Percentiles rank a stretch among this genome's conserved stretches.
Evolutionary conservation across 2,329 filamentous ascomycete species (phyloP).

Genomic region (Mycosphaerelloides madeirae): DNA sequence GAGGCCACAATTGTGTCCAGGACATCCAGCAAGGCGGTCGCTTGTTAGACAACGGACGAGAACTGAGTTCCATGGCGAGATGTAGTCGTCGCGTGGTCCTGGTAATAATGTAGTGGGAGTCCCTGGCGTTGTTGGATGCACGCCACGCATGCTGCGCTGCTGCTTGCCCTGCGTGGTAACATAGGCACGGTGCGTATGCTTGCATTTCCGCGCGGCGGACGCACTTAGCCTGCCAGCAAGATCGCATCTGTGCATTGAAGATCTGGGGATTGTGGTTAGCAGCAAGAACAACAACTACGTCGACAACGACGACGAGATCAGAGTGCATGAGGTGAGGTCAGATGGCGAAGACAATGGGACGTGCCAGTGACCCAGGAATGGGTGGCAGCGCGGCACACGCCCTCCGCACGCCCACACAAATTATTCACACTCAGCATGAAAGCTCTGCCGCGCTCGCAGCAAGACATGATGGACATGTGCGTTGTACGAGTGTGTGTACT

Average conservation of each 20-base stretch:
- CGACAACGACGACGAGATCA: not conserved
- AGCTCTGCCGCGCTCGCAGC: slow-evolving; percentile 7
- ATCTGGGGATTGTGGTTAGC: slow-evolving; percentile 13
- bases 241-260: slow-evolving; percentile 16
- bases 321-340: slow-evolving; percentile 6
- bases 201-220: slow-evolving; percentile 15
- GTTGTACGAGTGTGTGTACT: slow-evolving; percentile 14
- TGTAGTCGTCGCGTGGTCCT: too few relatives aligned
- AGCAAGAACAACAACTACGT: slow-evolving; percentile 1
- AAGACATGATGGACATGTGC: slow-evolving; percentile 18
- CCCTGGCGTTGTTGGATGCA: too few relatives aligned
- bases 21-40: too few relatives aligned
- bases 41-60: too few relatives aligned
- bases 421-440: not conserved
- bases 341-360: slow-evolving; percentile 18
- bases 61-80: too few relatives aligned
- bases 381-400: slow-evolving; percentile 15
- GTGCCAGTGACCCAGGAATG: slow-evolving; percentile 15
- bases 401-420: not conserved
- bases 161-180: not conserved
- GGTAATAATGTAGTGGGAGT: too few relatives aligned
- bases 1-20: too few relatives aligned
- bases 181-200: slow-evolving; percentile 12
- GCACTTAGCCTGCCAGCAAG: slow-evolving; percentile 18
- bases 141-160: not conserved